Conservation (phyloP, 805 yeast genomes). For the Hanseniaspora vineae region DNA sequence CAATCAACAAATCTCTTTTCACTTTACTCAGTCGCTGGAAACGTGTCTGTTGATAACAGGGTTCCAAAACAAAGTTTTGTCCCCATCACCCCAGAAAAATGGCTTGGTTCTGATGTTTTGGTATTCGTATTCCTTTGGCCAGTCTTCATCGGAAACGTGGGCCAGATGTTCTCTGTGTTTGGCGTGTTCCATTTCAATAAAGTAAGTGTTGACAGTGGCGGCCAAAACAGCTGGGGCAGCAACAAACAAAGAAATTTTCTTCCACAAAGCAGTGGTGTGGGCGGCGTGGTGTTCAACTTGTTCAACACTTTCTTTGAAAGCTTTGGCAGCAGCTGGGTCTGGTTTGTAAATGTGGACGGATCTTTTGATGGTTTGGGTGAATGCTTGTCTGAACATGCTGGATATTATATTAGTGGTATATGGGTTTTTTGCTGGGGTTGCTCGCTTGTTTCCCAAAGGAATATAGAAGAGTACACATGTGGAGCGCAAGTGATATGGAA, state of each 20-base stretch:
- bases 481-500: no score
- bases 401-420: no score
- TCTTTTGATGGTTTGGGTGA: background rate
- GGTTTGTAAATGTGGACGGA: conserved; percentile 10
- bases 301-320: conserved; percentile 45
- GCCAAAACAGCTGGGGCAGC: conserved; percentile 73
- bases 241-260: conserved; percentile 63
- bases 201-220: conserved; percentile 69
- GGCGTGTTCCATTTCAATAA: conserved; percentile 78
- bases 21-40: conserved; percentile 19
- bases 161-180: conserved; percentile 70
- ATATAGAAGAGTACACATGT: no score
- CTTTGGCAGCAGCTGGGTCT: conserved; percentile 50
- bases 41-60: conserved; percentile 81
- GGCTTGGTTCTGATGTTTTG: conserved; percentile 79
- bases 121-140: conserved; percentile 86
- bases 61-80: conserved; percentile 95
- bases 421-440: no score
- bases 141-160: conserved; percentile 70
- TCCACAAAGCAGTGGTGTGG: conserved; percentile 70
- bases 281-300: conserved; percentile 71
- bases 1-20: no score
- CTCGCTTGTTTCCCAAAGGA: no score
- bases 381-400: background rate
- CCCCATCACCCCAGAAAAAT: conserved; percentile 99